Evolutionary conservation across 805 yeast species (phyloP).

Genomic region (Cyberlindnera samutprakarnensis): DNA sequence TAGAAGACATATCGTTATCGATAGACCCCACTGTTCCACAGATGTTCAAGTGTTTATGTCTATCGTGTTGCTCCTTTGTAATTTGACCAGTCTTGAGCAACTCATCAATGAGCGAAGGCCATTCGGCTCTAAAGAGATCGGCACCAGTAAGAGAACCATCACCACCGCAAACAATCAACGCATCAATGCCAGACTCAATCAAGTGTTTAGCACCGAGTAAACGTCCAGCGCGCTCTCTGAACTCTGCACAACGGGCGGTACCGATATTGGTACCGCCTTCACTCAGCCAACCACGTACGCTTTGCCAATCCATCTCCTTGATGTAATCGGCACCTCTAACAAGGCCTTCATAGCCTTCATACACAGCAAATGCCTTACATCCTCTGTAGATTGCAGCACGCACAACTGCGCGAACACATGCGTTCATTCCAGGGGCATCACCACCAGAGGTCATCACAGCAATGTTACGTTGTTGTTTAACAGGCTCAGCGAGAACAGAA

Average conservation of each 20-base stretch:
- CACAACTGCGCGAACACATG: constrained; percentile 90
- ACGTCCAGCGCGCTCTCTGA: constrained; percentile 61
- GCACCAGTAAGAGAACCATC: constrained; percentile 83
- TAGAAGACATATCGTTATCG: constrained; percentile 80
- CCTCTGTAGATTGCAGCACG: constrained; percentile 81
- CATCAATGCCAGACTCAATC: constrained; percentile 68
- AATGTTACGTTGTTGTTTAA: constrained; percentile 35
- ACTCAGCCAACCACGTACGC: constrained; percentile 62
- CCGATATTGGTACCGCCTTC: constrained; percentile 76
- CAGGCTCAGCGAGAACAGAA: not conserved
- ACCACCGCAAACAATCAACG: constrained; percentile 75
- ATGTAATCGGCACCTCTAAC: constrained; percentile 75
- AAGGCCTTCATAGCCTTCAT: constrained; percentile 92
- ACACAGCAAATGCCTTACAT: constrained; percentile 85
- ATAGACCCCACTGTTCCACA: constrained; percentile 79
- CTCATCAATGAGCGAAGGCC: constrained; percentile 66
- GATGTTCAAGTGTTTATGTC: constrained; percentile 52
- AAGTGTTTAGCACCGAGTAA: constrained; percentile 55
- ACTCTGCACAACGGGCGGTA: constrained; percentile 66
- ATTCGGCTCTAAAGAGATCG: constrained; percentile 65
- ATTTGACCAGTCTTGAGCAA: constrained; percentile 39
- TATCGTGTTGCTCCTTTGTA: constrained; percentile 36
- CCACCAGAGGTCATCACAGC: constrained; percentile 99
- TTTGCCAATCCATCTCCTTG: constrained; percentile 62
- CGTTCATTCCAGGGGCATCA: constrained; percentile 98